Evolutionary conservation across 1,284 basidiomycete species (phyloP).

Genomic region (Moesziomyces parantarcticus): DNA sequence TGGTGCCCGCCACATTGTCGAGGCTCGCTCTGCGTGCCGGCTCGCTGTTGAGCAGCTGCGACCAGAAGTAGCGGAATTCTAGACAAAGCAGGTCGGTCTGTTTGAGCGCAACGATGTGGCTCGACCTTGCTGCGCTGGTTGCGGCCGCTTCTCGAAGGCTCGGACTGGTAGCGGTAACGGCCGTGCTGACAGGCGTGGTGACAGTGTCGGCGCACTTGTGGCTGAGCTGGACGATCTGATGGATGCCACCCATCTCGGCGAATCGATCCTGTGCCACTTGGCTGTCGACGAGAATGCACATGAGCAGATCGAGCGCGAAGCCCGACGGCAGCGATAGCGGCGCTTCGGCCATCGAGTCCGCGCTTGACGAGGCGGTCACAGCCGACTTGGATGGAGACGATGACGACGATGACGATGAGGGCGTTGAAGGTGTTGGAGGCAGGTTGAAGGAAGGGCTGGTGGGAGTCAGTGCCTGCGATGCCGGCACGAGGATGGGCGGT

Average conservation of each 20-base stretch:
- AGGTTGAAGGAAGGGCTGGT: slow-evolving; percentile 7
- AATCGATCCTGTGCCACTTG: slow-evolving; percentile 25
- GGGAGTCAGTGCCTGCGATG: slow-evolving; percentile 1
- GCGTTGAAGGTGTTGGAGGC: slow-evolving; percentile 11
- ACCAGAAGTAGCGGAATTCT: slow-evolving; percentile 50
- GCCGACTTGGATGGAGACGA: slow-evolving; percentile 4
- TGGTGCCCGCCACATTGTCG: background rate
- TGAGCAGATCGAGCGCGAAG: slow-evolving; percentile 44
- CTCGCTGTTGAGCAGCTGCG: slow-evolving; percentile 26
- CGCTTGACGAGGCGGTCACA: background rate
- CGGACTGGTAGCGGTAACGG: slow-evolving; percentile 2
- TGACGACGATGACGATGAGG: background rate
- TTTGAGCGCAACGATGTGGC: slow-evolving; percentile 27
- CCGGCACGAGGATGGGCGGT: slow-evolving; percentile 27
- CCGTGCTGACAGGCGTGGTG: slow-evolving; percentile 20
- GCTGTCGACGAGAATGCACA: slow-evolving; percentile 48
- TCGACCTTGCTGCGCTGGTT: background rate
- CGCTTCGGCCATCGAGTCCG: background rate
- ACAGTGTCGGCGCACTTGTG: slow-evolving; percentile 46
- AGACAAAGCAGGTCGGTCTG: slow-evolving; percentile 48
- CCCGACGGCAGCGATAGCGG: slow-evolving; percentile 35
- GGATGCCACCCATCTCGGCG: slow-evolving; percentile 43
- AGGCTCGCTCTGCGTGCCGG: background rate
- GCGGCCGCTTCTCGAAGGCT: slow-evolving; percentile 1
- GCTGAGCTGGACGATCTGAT: slow-evolving; percentile 43